These are phyloP conservation scores for Kwoniella botswanensis DNA, from an alignment of 768 basidiomycete genomes.

Conservation along the genomic window DNA sequence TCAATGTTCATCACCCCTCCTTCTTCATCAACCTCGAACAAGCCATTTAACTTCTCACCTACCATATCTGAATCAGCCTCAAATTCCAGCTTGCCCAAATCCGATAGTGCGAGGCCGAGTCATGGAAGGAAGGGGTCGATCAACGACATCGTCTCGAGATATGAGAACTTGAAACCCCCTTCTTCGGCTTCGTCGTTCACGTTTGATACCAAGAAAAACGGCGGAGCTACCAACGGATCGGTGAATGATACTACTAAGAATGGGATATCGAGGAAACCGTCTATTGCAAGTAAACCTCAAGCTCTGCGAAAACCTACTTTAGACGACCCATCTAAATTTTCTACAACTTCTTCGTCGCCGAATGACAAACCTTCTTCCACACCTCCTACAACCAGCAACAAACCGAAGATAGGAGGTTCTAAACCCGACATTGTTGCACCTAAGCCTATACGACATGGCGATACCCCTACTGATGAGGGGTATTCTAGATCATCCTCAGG, in stretches of 20 bases:
- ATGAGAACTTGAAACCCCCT: conserved; percentile 41
- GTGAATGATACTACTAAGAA: not conserved
- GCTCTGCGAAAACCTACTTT: conserved; percentile 31
- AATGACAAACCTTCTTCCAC: conserved; percentile 2
- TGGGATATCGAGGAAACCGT: conserved; percentile 44
- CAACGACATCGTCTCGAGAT: conserved; percentile 51
- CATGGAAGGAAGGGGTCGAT: conserved; percentile 50
- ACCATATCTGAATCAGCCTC: conserved; percentile 12
- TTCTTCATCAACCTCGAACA: conserved; percentile 12
- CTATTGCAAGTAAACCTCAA: conserved; percentile 30
- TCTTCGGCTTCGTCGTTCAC: conserved; percentile 2
- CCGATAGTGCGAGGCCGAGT: conserved; percentile 21
- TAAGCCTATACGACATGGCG: conserved; percentile 26
- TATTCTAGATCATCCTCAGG: conserved; percentile 42
- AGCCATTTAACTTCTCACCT: conserved; percentile 9
- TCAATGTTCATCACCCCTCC: conserved; percentile 42
- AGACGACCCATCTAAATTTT: not conserved
- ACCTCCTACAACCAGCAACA: not conserved
- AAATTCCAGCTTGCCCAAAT: conserved; percentile 3
- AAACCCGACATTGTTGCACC: conserved; percentile 16
- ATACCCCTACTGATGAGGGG: conserved; percentile 24
- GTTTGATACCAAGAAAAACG: not conserved
- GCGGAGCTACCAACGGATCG: no score
- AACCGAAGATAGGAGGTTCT: conserved; percentile 9
- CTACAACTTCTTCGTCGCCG: not conserved